Conservation (phyloP, 768 basidiomycete species). For the Termitomyces sp. region DNA sequence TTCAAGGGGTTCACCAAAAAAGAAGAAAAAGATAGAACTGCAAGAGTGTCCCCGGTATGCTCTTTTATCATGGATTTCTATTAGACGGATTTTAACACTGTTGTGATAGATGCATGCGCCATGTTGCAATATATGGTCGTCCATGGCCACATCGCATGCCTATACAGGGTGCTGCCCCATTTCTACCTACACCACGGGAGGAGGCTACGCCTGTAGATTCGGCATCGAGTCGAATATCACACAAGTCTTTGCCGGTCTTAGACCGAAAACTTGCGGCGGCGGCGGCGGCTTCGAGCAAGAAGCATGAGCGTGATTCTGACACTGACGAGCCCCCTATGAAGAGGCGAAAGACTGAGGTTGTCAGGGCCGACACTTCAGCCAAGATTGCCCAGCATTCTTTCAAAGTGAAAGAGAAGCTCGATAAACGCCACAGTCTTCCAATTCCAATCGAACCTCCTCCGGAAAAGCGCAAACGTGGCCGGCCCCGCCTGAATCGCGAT, state of each 20-base stretch:
- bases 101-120: slow-evolving; percentile 65
- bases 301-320: slow-evolving; percentile 29
- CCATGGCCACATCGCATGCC: slow-evolving; percentile 68
- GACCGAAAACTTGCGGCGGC: slow-evolving; percentile 54
- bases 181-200: slow-evolving; percentile 49
- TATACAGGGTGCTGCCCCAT: slow-evolving; percentile 38
- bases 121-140: slow-evolving; percentile 71
- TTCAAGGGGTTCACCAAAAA: slow-evolving; percentile 45
- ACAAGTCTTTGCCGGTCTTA: slow-evolving; percentile 45
- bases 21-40: slow-evolving; percentile 47
- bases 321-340: slow-evolving; percentile 42
- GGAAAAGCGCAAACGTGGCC: slow-evolving; percentile 39
- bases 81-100: background rate
- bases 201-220: slow-evolving; percentile 46
- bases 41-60: slow-evolving; percentile 76
- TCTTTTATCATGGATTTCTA: slow-evolving; percentile 11
- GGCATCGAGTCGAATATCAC: slow-evolving; percentile 45
- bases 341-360: slow-evolving; percentile 43
- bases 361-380: slow-evolving; percentile 26
- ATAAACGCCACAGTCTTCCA: slow-evolving; percentile 18
- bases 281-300: slow-evolving; percentile 27
- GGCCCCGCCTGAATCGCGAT: slow-evolving; percentile 33
- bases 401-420: slow-evolving; percentile 7
- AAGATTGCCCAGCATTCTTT: slow-evolving; percentile 15
- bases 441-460: slow-evolving; percentile 7